phyloP scores from a whole-genome alignment of 192 early-diverging fungal species.

The Umbelopsis isabellina region DNA sequence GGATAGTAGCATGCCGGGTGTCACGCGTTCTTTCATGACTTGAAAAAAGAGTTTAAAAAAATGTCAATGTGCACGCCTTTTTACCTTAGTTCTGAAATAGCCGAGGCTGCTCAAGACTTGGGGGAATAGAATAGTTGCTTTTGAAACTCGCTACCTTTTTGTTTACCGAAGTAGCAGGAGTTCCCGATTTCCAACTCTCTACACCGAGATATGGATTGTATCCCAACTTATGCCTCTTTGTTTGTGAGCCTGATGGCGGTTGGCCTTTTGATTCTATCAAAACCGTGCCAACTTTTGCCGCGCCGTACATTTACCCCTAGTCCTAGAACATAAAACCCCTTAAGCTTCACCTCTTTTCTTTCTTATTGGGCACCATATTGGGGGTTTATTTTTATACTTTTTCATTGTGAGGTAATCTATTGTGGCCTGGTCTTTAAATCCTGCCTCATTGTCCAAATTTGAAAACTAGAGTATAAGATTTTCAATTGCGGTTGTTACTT shows the following conservation, averaged over 20 bases:
- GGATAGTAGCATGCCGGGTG: slow-evolving; percentile 7
- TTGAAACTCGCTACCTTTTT: slow-evolving; percentile 19
- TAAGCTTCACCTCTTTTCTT: slow-evolving; percentile 3
- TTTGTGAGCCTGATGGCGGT: slow-evolving; percentile 2
- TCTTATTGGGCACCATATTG: background rate
- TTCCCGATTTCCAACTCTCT: background rate
- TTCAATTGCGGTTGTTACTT: too few species aligned
- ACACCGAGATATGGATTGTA: background rate
- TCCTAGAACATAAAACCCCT: slow-evolving; percentile 6
- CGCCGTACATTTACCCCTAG: background rate
- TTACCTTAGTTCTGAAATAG: background rate
- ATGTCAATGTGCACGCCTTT: background rate
- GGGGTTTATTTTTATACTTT: slow-evolving; percentile 8
- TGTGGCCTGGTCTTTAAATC: too few species aligned
- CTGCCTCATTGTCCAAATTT: too few species aligned
- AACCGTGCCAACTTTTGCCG: background rate
- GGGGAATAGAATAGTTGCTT: background rate
- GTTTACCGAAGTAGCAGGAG: slow-evolving; percentile 7
- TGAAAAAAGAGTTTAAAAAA: too few species aligned
- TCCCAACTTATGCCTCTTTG: slow-evolving; percentile 8
- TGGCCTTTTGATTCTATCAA: background rate
- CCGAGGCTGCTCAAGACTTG: slow-evolving; percentile 2
- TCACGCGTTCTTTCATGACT: slow-evolving; percentile 8
- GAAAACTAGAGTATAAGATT: too few species aligned
- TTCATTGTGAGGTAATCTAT: slow-evolving; percentile 9